Base-by-base conservation (phyloP, 1,284 basidiomycete species). In the Marasmius oreades region DNA sequence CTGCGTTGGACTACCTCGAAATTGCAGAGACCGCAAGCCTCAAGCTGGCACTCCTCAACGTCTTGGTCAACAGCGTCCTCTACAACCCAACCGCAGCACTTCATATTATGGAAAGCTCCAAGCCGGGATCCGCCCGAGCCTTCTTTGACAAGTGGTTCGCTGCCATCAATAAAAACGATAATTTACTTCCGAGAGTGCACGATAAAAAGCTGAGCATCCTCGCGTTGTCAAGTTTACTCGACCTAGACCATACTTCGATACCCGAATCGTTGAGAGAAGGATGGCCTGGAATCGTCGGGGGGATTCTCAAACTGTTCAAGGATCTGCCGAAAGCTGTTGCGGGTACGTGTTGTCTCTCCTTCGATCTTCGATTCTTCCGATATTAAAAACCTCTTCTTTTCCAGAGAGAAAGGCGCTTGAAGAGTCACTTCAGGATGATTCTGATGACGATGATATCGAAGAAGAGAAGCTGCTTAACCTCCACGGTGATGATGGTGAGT, bases 141-240 rank as follows among this genome's bases (percentile, higher is more conserved):
- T 92, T 95, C 77, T 93, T 96, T 67, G 84, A 90, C 63, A 78
- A 77, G 60, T 93, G 92, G 88, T 92, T 92, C 64, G 79, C 71
- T 7, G 81, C 83, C 14, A 88, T 93, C 68, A 84, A 82, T 56
- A 72, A 50, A 26, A 50, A 74, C 50, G 77, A 77, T 28, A 80
- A 78, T 34, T 69, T 68, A 51, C 77, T 94, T 45, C 90, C 89
- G 2, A 81, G 92, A n/a, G 92, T 95, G 37, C 92, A 96, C 69
- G 93, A 95, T 71, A 93, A 93, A 80, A 94, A 92, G 70, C 76
- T 96, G 56, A 84, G 83, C 59, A 81, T 94, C 52, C 69, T 91
- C 57, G 84, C 92, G 8, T 73, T 95, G 59, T 90, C 85, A 61
- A 82, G 84, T 39, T 69, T 93, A 56, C 75, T 94, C 66, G 88